These are phyloP conservation scores for Phialophora macrospora DNA, from an alignment of 2,329 filamentous ascomycete species.

Conservation along the genomic window DNA sequence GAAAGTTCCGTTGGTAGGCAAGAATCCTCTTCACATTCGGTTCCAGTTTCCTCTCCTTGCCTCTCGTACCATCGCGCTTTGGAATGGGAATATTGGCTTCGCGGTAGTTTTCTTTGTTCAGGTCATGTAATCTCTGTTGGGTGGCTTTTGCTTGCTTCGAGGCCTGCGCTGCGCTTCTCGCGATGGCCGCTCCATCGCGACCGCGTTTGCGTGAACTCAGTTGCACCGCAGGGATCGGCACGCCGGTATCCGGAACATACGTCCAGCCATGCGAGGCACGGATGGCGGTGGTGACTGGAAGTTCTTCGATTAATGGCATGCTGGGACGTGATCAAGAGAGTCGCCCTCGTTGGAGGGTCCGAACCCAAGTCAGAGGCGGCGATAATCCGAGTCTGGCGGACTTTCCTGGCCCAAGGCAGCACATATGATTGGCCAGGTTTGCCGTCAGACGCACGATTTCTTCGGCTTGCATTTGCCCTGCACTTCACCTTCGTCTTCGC, in stretches of 20 bases:
- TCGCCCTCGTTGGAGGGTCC: neutral
- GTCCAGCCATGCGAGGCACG: slow-evolving; percentile 79
- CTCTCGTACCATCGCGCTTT: slow-evolving; percentile 54
- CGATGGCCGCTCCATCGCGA: slow-evolving; percentile 62
- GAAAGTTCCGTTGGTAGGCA: slow-evolving; percentile 56
- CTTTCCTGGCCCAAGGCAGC: neutral
- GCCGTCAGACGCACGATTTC: neutral
- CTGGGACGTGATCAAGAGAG: neutral
- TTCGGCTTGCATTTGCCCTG: neutral
- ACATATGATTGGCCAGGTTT: neutral
- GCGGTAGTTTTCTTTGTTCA: slow-evolving; percentile 78
- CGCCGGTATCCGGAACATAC: slow-evolving; percentile 79
- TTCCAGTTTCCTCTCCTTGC: slow-evolving; percentile 51
- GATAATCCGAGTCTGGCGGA: neutral
- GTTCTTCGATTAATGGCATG: slow-evolving; percentile 78
- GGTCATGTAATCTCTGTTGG: slow-evolving; percentile 76
- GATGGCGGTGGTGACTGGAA: slow-evolving; percentile 68
- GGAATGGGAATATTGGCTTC: slow-evolving; percentile 66
- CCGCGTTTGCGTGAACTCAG: slow-evolving; percentile 49
- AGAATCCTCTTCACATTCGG: slow-evolving; percentile 55
- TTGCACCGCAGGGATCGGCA: slow-evolving; percentile 59
- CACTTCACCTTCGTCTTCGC: neutral
- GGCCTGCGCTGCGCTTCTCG: slow-evolving; percentile 39
- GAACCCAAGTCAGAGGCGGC: neutral
- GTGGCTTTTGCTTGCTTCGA: slow-evolving; percentile 84